These are phyloP conservation scores for Quercus bicolor DNA, from an alignment of 306 rosid species.

Conservation along the genomic window DNA sequence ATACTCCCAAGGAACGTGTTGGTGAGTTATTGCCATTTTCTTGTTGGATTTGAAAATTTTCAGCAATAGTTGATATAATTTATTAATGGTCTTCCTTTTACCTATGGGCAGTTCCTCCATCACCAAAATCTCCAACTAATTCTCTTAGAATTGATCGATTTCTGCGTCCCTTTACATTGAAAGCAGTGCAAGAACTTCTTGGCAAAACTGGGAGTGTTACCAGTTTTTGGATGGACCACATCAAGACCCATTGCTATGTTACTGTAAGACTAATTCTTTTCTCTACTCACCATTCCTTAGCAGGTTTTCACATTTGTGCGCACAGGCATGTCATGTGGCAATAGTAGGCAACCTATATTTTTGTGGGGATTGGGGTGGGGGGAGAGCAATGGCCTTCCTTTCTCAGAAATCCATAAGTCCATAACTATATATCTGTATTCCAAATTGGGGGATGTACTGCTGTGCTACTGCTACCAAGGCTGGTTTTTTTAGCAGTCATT, in stretches of 20 bases:
- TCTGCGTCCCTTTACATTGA: constrained; percentile 93
- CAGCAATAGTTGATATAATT: background rate
- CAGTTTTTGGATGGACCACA: constrained; percentile 99
- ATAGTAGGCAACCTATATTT: background rate
- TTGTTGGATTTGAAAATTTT: background rate
- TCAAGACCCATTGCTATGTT: constrained; percentile 97
- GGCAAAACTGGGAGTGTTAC: constrained; percentile 75
- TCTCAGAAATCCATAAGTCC: background rate
- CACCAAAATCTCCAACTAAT: constrained; percentile 69
- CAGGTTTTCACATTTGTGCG: background rate
- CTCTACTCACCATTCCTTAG: background rate
- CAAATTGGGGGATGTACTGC: background rate
- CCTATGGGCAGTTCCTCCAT: constrained; percentile 73
- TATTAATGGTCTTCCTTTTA: constrained; percentile 13
- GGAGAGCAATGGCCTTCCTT: background rate
- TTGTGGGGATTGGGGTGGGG: no score
- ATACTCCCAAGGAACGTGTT: constrained; percentile 69
- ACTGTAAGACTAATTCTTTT: constrained; percentile 53
- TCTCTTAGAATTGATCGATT: constrained; percentile 83
- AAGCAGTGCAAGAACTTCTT: constrained; percentile 92
- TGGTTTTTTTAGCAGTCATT: background rate
- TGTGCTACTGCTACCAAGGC: background rate
- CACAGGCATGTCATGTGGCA: background rate
- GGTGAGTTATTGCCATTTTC: constrained; percentile 52
- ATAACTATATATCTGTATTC: background rate